Evolutionary conservation across 768 basidiomycete species (phyloP), one percentile per base, ranked within the genome.

Genomic region (Gloeostereum incarnatum): DNA sequence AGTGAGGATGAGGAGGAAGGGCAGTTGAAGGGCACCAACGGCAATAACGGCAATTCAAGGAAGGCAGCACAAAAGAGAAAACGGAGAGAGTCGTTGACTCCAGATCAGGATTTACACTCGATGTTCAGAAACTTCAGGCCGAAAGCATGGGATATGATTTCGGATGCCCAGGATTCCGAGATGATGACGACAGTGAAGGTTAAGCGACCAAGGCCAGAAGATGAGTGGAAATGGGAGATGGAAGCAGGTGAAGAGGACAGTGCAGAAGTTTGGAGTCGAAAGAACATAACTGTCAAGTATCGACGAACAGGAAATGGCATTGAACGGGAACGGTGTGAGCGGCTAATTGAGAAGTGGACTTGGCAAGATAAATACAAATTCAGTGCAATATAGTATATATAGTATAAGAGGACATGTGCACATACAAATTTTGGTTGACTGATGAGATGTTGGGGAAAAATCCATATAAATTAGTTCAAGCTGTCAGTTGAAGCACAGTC

Each of bases 311-410:
- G 48, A 29, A 60, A 63, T 20, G 75, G 79, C 16, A 30, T 86
- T 29, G 85, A 87, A 51, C 63, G 84, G 45, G 84, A 88, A 46
- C 69, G 74, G 35, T 71, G 85, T 45, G 78, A 82, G 50, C 71
- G 85, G 42, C 59, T 65, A 18, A 57, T 79, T 30, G 85, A 88
- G 58, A 66, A 68, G 36, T 87, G 82, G 81, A 63, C 51, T 13
- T 85, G 81, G 81, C 39, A 54, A 16, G 42, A 50, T n/a, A n/a
- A n/a, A n/a, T n/a, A n/a, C n/a, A n/a, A n/a, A n/a, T n/a, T n/a
- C n/a, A n/a, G n/a, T n/a, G n/a, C n/a, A n/a, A n/a, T n/a, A n/a
- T n/a, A n/a, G n/a, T n/a, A n/a, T n/a, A n/a, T n/a, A n/a, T n/a
- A n/a, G n/a, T n/a, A n/a, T n/a, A n/a, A n/a, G n/a, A n/a, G n/a